Evolutionary conservation across 2,329 filamentous ascomycete species (phyloP).

Genomic region (Hymenoscyphus infarciens): DNA sequence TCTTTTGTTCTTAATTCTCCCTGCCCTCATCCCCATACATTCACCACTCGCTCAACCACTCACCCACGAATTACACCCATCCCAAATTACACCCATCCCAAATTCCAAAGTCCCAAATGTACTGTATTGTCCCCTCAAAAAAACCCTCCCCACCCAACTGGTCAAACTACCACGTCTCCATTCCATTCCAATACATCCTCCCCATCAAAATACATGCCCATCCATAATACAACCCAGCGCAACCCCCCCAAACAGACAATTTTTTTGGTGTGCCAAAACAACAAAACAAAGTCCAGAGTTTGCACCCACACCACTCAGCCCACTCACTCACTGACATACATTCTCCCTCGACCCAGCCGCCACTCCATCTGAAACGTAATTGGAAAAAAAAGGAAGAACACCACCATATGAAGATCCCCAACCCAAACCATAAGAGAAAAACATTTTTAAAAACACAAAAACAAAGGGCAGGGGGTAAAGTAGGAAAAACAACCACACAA

Average conservation of each 20-base stretch:
- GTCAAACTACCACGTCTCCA: not conserved
- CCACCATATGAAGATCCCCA: conserved; percentile 2
- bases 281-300: not conserved
- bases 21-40: not conserved
- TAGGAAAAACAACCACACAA: not conserved
- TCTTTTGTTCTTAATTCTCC: not conserved
- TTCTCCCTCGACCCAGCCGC: no score
- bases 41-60: not conserved
- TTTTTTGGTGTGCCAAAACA: not conserved
- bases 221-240: not conserved
- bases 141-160: not conserved
- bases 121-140: not conserved
- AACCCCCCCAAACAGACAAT: not conserved
- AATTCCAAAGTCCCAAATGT: not conserved
- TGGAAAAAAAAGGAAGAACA: not conserved
- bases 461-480: not conserved
- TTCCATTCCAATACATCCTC: not conserved
- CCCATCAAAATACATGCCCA: not conserved
- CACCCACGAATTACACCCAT: not conserved
- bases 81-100: not conserved
- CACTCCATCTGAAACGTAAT: not conserved
- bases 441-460: not conserved
- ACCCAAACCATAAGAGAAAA: not conserved
- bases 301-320: no score
- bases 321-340: not conserved